These are phyloP conservation scores for Dioscorea alata DNA, from an alignment of 106 monocot genomes.

Conservation along the genomic window DNA sequence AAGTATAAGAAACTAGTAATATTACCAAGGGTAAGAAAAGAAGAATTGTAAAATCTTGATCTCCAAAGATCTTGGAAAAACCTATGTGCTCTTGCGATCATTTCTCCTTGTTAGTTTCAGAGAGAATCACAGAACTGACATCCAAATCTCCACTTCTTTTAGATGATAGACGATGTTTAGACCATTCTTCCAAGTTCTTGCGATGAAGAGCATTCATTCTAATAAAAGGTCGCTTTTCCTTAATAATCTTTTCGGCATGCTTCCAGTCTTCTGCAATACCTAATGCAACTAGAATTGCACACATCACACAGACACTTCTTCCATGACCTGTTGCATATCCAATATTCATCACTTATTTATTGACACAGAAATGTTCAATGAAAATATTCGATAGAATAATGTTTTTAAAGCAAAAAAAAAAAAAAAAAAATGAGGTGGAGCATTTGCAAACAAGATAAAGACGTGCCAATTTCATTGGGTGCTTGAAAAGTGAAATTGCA, in stretches of 20 bases:
- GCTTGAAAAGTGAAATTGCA: too few relatives aligned
- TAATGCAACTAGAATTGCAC: conserved; percentile 69
- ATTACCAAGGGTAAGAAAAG: too few relatives aligned
- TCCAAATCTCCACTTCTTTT: conserved; percentile 21
- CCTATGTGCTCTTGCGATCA: too few relatives aligned
- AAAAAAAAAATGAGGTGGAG: too few relatives aligned
- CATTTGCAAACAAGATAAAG: too few relatives aligned
- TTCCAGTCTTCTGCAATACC: conserved; percentile 91
- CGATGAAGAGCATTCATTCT: conserved; percentile 78
- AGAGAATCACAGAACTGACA: conserved; percentile 34
- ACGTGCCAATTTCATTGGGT: too few relatives aligned
- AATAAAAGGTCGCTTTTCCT: conserved; percentile 67
- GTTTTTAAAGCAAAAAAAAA: too few relatives aligned
- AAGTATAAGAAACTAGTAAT: too few relatives aligned
- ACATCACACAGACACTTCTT: conserved; percentile 85
- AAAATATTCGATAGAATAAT: too few relatives aligned
- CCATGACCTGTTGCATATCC: conserved; percentile 64
- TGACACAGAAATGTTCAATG: too few relatives aligned
- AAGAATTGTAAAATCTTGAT: too few relatives aligned
- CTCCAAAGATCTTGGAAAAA: too few relatives aligned
- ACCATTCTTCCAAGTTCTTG: conserved; percentile 84
- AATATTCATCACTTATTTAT: background rate
- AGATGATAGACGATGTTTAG: conserved; percentile 48
- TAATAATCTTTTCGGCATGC: conserved; percentile 72
- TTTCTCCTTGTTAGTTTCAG: background rate